Percentiles rank a stretch among this genome's conserved stretches.
Conservation (phyloP, 176 grass and related monocot species). For the Carex pumila region DNA sequence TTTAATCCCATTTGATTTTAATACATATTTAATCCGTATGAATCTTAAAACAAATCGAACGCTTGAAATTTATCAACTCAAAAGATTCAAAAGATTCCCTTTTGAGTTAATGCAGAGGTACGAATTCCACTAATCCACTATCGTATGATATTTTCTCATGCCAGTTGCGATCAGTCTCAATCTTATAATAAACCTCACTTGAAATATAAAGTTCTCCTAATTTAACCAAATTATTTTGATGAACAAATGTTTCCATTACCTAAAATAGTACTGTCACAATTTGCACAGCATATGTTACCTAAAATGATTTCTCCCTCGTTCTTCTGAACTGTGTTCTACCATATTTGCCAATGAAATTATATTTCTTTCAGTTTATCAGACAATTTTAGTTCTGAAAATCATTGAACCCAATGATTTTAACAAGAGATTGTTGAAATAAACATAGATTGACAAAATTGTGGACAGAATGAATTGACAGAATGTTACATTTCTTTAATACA, state of each 20-base stretch:
- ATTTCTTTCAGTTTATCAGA: not conserved
- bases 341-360: not conserved
- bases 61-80: no score
- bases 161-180: not conserved
- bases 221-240: not conserved
- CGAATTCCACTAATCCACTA: constrained; percentile 8
- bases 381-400: no score
- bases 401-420: not conserved
- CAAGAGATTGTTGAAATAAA: not conserved
- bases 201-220: not conserved
- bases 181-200: not conserved
- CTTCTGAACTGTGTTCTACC: not conserved
- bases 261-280: not conserved
- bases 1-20: no score
- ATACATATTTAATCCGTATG: no score
- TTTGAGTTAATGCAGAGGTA: no score
- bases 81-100: no score
- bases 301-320: not conserved
- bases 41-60: no score
- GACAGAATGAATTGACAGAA: not conserved
- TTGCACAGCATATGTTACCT: not conserved
- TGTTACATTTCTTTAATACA: not conserved
- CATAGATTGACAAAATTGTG: not conserved
- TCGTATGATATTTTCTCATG: not conserved
- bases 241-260: not conserved